Evolutionary conservation across 257 asterid genomes (phyloP).

Genomic region (Capsicum rhomboideum): DNA sequence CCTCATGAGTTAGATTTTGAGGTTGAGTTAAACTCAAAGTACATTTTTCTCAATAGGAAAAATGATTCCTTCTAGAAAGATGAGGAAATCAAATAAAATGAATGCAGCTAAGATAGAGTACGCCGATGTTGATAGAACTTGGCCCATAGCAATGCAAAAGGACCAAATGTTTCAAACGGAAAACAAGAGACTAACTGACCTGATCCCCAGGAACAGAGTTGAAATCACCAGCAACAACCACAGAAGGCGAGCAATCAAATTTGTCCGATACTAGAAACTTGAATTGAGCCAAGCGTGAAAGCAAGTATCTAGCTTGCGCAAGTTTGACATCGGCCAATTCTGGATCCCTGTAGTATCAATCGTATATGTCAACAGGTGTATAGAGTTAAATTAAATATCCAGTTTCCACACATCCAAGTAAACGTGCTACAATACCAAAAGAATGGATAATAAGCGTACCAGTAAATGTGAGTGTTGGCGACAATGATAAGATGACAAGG

Average conservation of each 20-base stretch:
- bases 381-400: background rate
- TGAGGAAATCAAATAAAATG: background rate
- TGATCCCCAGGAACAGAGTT: conserved; percentile 78
- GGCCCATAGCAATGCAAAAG: background rate
- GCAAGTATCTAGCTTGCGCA: conserved; percentile 78
- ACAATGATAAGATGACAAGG: conserved; percentile 52
- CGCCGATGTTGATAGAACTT: background rate
- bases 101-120: background rate
- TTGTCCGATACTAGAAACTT: conserved; percentile 42
- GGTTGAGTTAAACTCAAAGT: no score
- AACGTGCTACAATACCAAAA: background rate
- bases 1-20: no score
- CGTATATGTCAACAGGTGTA: background rate
- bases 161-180: background rate
- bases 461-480: conserved; percentile 80
- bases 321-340: conserved; percentile 84
- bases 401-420: no score
- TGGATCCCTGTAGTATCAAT: conserved; percentile 63
- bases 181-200: conserved; percentile 28
- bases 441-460: conserved; percentile 34
- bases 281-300: conserved; percentile 65
- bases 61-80: no score
- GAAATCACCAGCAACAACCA: conserved; percentile 79
- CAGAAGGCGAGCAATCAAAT: conserved; percentile 53
- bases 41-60: no score